phyloP scores from a whole-genome alignment of 345 rosid species.

The Salix caprea region DNA sequence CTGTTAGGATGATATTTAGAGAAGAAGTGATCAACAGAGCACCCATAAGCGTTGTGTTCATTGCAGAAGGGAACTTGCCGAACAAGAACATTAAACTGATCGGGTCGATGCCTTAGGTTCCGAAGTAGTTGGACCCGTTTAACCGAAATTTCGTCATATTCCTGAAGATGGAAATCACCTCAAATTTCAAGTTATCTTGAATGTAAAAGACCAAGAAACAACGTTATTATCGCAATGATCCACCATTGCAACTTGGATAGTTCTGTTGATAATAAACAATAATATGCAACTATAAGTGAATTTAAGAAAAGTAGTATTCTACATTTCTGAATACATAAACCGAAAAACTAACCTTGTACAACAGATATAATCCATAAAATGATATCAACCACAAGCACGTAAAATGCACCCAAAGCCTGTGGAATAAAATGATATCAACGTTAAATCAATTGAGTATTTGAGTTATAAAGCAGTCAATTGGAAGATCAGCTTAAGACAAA shows the following conservation, averaged over 20 bases:
- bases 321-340: background rate
- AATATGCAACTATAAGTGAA: too few relatives aligned
- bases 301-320: too few relatives aligned
- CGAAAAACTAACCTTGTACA: conserved; percentile 52
- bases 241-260: conserved; percentile 3
- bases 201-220: conserved; percentile 13
- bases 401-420: conserved; percentile 95
- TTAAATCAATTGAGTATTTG: background rate
- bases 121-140: conserved; percentile 57
- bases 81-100: conserved; percentile 74
- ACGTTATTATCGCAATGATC: background rate
- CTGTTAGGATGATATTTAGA: conserved; percentile 58
- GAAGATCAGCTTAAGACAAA: too few relatives aligned
- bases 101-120: conserved; percentile 53
- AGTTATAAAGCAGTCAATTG: too few relatives aligned
- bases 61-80: conserved; percentile 65
- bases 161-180: conserved; percentile 52
- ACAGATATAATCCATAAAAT: conserved; percentile 56
- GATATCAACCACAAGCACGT: conserved; percentile 76
- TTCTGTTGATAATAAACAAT: background rate
- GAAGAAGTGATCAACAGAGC: conserved; percentile 78
- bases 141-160: conserved; percentile 55
- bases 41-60: conserved; percentile 50
- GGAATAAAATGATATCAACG: background rate
- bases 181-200: conserved; percentile 17